Conservation (phyloP, 2,329 filamentous ascomycete species). For the Periconia macrospinosa region DNA sequence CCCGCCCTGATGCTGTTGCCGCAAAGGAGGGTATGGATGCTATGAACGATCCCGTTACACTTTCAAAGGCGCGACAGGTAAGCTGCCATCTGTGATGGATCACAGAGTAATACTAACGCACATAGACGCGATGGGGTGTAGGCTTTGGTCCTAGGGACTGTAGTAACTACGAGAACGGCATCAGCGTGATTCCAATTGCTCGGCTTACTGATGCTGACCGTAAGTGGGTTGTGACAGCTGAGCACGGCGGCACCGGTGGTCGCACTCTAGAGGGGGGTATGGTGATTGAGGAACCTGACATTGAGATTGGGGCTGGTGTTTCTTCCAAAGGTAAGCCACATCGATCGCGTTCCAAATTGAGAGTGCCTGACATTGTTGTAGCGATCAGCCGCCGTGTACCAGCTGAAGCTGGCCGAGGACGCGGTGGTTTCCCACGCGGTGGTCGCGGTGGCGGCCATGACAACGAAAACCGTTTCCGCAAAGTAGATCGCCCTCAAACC, state of each 20-base stretch:
- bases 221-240: constrained; percentile 95
- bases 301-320: constrained; percentile 96
- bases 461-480: constrained; percentile 29
- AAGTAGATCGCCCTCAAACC: constrained; percentile 25
- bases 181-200: constrained; percentile 90
- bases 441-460: constrained; percentile 21
- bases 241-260: constrained; percentile 90
- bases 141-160: constrained; percentile 96
- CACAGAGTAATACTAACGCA: constrained; percentile 15
- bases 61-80: constrained; percentile 60
- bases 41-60: constrained; percentile 69
- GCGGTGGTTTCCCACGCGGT: constrained; percentile 18
- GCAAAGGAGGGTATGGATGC: constrained; percentile 90
- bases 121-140: constrained; percentile 91
- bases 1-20: constrained; percentile 76
- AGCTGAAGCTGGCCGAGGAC: constrained; percentile 31
- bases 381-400: constrained; percentile 42
- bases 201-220: constrained; percentile 93
- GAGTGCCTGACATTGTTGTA: constrained; percentile 17
- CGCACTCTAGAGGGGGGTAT: constrained; percentile 77
- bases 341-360: neutral
- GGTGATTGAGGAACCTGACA: constrained; percentile 95
- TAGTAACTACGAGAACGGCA: constrained; percentile 88
- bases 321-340: constrained; percentile 75
- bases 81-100: constrained; percentile 3